phyloP scores from a whole-genome alignment of 1,139 yeast genomes.

The Blastobotrys aristatus region DNA sequence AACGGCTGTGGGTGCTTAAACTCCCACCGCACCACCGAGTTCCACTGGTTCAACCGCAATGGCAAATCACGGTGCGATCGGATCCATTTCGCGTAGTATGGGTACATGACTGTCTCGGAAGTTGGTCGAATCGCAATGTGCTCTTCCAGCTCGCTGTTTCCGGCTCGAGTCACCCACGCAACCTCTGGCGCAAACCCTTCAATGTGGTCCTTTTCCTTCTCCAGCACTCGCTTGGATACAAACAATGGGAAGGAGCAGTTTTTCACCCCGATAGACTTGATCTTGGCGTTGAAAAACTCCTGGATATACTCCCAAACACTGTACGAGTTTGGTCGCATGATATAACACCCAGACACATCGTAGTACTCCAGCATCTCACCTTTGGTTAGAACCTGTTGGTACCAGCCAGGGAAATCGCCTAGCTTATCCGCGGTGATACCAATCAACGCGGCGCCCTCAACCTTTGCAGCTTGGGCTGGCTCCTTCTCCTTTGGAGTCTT shows the following conservation, averaged over 20 bases:
- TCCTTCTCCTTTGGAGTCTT: conserved; percentile 25
- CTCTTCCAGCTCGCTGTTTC: conserved; percentile 88
- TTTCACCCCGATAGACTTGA: conserved; percentile 84
- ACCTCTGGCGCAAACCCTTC: conserved; percentile 99
- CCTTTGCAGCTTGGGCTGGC: conserved; percentile 35
- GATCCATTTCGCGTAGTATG: conserved; percentile 98
- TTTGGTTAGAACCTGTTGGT: conserved; percentile 84
- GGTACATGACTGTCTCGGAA: conserved; percentile 99
- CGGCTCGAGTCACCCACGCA: conserved; percentile 99
- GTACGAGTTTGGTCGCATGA: conserved; percentile 93
- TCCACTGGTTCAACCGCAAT: conserved; percentile 95
- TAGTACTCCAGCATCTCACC: conserved; percentile 98
- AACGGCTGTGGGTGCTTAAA: conserved; percentile 99
- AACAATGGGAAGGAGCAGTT: conserved; percentile 99
- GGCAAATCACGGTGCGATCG: conserved; percentile 98
- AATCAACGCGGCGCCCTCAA: conserved; percentile 86
- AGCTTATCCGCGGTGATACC: conserved; percentile 95
- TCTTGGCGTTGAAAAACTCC: conserved; percentile 72
- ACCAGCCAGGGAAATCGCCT: conserved; percentile 94
- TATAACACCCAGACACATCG: conserved; percentile 98
- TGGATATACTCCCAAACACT: conserved; percentile 94
- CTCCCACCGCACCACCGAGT: conserved; percentile 99
- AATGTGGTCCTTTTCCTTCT: conserved; percentile 96
- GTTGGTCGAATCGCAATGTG: conserved; percentile 99
- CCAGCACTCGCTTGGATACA: conserved; percentile 86